phyloP scores from a whole-genome alignment of 345 rosid genomes.

The Nephelium lappaceum region DNA sequence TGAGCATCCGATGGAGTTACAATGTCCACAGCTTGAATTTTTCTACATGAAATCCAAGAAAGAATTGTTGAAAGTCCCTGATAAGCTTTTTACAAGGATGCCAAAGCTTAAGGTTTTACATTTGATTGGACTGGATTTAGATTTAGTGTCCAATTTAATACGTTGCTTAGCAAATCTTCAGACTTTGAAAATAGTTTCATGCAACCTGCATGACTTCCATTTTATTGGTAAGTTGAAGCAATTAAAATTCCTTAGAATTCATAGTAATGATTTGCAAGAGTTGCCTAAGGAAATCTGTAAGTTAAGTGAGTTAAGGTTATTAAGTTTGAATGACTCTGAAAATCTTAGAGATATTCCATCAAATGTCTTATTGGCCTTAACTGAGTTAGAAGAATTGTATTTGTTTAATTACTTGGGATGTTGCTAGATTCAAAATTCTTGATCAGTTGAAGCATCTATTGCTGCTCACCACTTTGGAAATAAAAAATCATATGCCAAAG shows the following conservation, averaged over 20 bases:
- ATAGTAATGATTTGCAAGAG: too few species aligned
- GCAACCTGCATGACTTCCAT: background rate
- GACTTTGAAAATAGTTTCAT: conserved; percentile 16
- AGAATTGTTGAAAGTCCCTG: background rate
- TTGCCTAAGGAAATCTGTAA: background rate
- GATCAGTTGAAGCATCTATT: too few species aligned
- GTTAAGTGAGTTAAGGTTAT: too few species aligned
- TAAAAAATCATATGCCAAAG: conserved; percentile 2
- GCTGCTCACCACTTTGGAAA: too few species aligned
- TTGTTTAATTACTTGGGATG: too few species aligned
- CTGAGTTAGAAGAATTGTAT: too few species aligned
- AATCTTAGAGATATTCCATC: too few species aligned
- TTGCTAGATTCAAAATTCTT: background rate
- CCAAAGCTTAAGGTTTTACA: conserved; percentile 28
- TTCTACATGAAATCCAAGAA: fast-evolving
- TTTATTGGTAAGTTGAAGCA: background rate
- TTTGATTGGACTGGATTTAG: background rate
- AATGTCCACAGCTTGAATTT: conserved; percentile 22
- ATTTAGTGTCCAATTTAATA: conserved; percentile 15
- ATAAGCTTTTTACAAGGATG: conserved; percentile 16
- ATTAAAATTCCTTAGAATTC: too few species aligned
- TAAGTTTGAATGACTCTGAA: background rate
- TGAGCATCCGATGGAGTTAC: background rate
- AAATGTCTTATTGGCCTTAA: too few species aligned
- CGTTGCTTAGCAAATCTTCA: background rate